These are phyloP conservation scores for Penicillium salamii DNA, from an alignment of 495 filamentous ascomycete species.

Conservation along the genomic window DNA sequence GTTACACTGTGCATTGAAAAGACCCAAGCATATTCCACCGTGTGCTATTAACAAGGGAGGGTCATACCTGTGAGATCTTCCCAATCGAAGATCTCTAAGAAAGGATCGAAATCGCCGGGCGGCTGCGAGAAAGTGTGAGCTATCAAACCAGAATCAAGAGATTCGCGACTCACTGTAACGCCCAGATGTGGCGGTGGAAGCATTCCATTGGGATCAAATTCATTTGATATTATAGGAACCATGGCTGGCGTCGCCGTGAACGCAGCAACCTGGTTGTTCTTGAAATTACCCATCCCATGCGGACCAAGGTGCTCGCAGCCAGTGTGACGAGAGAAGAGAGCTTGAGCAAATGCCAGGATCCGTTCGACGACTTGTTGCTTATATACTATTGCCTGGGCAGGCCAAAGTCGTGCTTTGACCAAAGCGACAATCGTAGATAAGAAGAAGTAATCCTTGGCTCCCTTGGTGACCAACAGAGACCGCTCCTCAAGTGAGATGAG, in stretches of 20 bases:
- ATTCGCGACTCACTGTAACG: conserved; percentile 25
- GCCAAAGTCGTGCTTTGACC: conserved; percentile 40
- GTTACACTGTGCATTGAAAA: neutral
- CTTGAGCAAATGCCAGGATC: conserved; percentile 36
- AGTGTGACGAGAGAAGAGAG: conserved; percentile 36
- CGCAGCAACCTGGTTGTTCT: conserved; percentile 31
- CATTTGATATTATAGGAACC: conserved; percentile 23
- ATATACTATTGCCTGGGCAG: conserved; percentile 32
- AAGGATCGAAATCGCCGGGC: conserved; percentile 39
- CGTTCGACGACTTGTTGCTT: conserved; percentile 43
- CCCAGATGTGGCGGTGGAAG: conserved; percentile 24
- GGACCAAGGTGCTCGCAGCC: conserved; percentile 37
- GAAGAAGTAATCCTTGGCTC: conserved; percentile 47
- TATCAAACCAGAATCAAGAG: neutral
- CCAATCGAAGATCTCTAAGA: conserved; percentile 46
- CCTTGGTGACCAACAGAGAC: conserved; percentile 37
- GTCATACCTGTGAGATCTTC: conserved; percentile 39
- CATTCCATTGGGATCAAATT: conserved; percentile 21
- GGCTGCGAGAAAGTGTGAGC: conserved; percentile 18
- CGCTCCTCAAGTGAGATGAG: conserved; percentile 36
- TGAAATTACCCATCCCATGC: conserved; percentile 32
- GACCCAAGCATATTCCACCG: neutral
- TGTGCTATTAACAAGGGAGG: conserved; percentile 19
- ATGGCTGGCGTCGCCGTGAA: conserved; percentile 27
- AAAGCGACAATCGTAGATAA: conserved; percentile 40